Base-by-base conservation (phyloP, 306 rosid genomes). In the Dalbergia oliveri region DNA sequence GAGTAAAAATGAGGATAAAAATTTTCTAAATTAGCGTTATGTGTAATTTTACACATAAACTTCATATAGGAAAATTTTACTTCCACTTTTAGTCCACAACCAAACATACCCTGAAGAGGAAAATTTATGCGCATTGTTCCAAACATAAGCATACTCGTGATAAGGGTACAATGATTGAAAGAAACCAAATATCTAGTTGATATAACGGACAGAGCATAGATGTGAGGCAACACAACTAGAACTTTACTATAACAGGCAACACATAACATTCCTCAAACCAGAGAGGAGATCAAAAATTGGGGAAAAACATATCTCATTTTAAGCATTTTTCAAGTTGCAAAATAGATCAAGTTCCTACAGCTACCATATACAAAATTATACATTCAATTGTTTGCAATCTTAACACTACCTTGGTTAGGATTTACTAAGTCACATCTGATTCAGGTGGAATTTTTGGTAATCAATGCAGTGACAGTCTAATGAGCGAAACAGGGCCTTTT, bases 181-280 rank as follows among this genome's bases (percentile, higher is more conserved):
- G 50, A 54, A 18, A 57, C 21, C 8, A 41, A 58, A 8, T 0
- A 16, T 21, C 12, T 66, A 69, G 58, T 23, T 1, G 39, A 34
- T 34, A 34, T 50, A 60, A 60, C 69, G 47, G 23, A n/a, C 31
- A 43, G 13, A 66, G 68, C 45, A 23, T 39, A 39, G 18, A 23
- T 8, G 47, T 31, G 77, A 72, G 66, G 69, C 35, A 79, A 44
- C 35, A 15, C 53, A 59, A 58, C 31, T 58, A 79, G 45, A 44
- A 58, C 63, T 33, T 3, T 18, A 13, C 80, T 59, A 44, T 44
- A 34, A 34, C 61, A 51, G 23, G 65, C 51, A 76, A 51, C 65
- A 26, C 39, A 49, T 21, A 63, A 75, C 34, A 3, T 5, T 56
- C 59, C 6, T 68, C 61, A 69, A 58, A 26, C 62, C 31, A 59